Conservation (phyloP, 257 asterid genomes). For the Linaria vulgaris region DNA sequence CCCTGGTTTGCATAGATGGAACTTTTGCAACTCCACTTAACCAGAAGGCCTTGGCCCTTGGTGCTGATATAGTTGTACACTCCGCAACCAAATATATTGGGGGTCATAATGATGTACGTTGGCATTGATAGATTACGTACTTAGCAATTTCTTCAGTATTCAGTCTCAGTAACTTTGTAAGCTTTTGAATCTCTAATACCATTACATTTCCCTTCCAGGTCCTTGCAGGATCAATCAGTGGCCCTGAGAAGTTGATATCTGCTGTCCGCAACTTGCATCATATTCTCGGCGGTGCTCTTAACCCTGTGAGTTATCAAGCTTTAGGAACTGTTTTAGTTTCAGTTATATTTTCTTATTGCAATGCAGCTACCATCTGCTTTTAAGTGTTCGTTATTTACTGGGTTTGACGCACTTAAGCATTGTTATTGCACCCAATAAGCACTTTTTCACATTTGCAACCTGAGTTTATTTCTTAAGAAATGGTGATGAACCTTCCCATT, state of each 20-base stretch:
- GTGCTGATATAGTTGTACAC: slow-evolving; percentile 88
- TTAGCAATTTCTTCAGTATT: no score
- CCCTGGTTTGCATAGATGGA: slow-evolving; percentile 80
- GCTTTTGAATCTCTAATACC: slow-evolving; percentile 3
- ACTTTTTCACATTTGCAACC: slow-evolving; percentile 13
- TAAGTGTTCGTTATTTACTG: not conserved
- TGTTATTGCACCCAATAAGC: not conserved
- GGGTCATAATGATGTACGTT: slow-evolving; percentile 88
- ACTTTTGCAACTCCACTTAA: slow-evolving; percentile 92
- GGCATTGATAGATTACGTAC: not conserved
- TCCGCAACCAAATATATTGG: slow-evolving; percentile 87
- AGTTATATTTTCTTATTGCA: not conserved
- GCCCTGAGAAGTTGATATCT: slow-evolving; percentile 72
- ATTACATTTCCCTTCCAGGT: slow-evolving; percentile 48
- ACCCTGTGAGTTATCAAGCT: slow-evolving; percentile 71
- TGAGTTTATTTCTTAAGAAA: slow-evolving; percentile 10
- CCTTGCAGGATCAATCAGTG: slow-evolving; percentile 86
- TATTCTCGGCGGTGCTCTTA: slow-evolving; percentile 85
- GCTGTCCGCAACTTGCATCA: slow-evolving; percentile 79
- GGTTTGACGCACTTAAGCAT: slow-evolving; percentile 10
- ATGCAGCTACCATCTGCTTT: not conserved
- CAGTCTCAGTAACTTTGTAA: not conserved
- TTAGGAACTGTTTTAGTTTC: slow-evolving; percentile 15
- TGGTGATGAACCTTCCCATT: slow-evolving; percentile 21
- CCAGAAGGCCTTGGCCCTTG: slow-evolving; percentile 92